phyloP scores from a whole-genome alignment of 2,329 filamentous ascomycete species.

The Didymellaceae sp. region DNA sequence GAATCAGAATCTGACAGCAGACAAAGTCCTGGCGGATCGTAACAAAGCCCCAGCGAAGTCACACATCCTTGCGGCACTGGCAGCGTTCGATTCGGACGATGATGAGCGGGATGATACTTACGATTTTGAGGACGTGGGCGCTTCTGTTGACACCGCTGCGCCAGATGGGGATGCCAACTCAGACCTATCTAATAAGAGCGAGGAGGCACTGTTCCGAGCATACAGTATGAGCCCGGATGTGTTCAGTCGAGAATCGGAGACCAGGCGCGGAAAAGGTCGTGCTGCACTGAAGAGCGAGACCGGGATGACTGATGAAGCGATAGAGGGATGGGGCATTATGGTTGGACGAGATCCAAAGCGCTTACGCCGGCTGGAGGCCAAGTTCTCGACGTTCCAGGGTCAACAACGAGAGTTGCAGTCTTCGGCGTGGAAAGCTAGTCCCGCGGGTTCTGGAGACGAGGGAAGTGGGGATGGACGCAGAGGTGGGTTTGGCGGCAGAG shows the following conservation, averaged over 20 bases:
- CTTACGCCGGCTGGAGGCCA: constrained; percentile 72
- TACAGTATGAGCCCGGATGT: constrained; percentile 69
- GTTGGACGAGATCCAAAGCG: constrained; percentile 73
- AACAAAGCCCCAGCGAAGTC: constrained; percentile 75
- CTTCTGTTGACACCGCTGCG: constrained; percentile 73
- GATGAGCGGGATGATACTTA: constrained; percentile 98
- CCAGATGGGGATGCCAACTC: constrained; percentile 60
- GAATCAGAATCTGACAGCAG: constrained; percentile 68
- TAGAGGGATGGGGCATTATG: constrained; percentile 96
- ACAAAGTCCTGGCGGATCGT: constrained; percentile 72
- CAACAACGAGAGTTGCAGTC: constrained; percentile 68
- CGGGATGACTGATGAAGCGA: constrained; percentile 88
- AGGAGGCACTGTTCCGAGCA: constrained; percentile 75
- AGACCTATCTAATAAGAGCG: constrained; percentile 64
- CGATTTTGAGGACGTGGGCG: constrained; percentile 88
- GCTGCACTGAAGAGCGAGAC: constrained; percentile 73
- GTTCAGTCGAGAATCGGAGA: constrained; percentile 75
- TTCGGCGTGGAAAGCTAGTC: constrained; percentile 65
- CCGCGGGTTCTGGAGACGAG: constrained; percentile 63
- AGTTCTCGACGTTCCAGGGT: constrained; percentile 70
- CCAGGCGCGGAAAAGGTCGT: constrained; percentile 69
- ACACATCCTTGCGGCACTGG: constrained; percentile 85
- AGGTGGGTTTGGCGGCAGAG: constrained; percentile 49
- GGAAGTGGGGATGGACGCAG: constrained; percentile 50
- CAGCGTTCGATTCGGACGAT: constrained; percentile 89